Evolutionary conservation across 495 filamentous ascomycete species (phyloP).

Genomic region (Trichocladium antarcticum): DNA sequence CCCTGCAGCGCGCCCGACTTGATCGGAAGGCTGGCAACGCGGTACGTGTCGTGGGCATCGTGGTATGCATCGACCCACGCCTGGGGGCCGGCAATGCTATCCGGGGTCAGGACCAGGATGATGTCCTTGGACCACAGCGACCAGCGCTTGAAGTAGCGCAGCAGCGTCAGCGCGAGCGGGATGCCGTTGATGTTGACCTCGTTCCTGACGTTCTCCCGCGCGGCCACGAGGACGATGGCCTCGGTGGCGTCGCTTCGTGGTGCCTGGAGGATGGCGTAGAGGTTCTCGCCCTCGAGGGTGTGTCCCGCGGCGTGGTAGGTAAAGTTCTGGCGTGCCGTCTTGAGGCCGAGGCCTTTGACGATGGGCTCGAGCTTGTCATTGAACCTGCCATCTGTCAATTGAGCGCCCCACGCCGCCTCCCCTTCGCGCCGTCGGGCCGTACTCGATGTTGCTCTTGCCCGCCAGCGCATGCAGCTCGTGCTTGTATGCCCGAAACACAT

Average conservation of each 20-base stretch:
- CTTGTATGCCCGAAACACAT: constrained; percentile 86
- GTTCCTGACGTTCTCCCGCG: constrained; percentile 74
- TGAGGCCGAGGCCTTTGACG: constrained; percentile 64
- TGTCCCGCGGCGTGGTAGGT: constrained; percentile 70
- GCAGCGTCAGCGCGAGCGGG: constrained; percentile 71
- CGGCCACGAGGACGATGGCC: constrained; percentile 82
- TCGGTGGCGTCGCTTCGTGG: constrained; percentile 96
- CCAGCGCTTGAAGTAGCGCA: constrained; percentile 94
- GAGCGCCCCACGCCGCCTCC: not conserved
- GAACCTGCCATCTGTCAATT: constrained; percentile 33
- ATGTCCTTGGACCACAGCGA: constrained; percentile 98
- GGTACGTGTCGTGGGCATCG: constrained; percentile 57
- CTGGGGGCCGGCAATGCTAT: constrained; percentile 83
- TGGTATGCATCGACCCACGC: constrained; percentile 98
- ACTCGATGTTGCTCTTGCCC: constrained; percentile 43
- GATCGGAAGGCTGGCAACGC: constrained; percentile 66
- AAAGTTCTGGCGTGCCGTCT: constrained; percentile 67
- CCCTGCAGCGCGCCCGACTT: constrained; percentile 92
- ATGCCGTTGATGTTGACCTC: constrained; percentile 78
- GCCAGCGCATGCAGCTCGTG: constrained; percentile 62
- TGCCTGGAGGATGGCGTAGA: constrained; percentile 90
- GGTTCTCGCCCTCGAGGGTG: constrained; percentile 70
- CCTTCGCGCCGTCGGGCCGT: constrained; percentile 7
- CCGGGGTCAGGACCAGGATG: constrained; percentile 77
- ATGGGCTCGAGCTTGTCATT: constrained; percentile 63